A percentile compares a stretch with the other conserved stretches of the same genome.
phyloP scores from a whole-genome alignment of 495 filamentous ascomycete species.

The Penicillium chermesinum region DNA sequence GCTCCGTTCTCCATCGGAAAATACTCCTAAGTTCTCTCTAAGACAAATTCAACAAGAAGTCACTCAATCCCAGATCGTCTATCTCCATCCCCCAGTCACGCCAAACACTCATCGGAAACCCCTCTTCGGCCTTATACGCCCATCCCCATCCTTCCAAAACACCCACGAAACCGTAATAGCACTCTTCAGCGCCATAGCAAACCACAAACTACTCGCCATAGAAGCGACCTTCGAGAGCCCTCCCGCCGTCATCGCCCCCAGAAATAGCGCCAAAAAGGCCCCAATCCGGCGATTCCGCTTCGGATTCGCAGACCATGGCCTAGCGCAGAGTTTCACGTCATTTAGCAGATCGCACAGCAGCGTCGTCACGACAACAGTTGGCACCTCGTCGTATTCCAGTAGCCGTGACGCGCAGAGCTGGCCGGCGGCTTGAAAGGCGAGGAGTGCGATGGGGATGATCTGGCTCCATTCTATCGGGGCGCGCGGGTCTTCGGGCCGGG shows the following conservation, averaged over 20 bases:
- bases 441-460: constrained; percentile 46
- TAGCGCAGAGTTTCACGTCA: constrained; percentile 24
- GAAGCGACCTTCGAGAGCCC: constrained; percentile 25
- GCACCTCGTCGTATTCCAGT: constrained; percentile 61
- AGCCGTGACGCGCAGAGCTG: constrained; percentile 59
- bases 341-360: constrained; percentile 57
- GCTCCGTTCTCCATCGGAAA: no score
- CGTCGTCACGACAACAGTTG: constrained; percentile 64
- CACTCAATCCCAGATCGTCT: no score
- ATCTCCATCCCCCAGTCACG: neutral
- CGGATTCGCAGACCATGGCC: constrained; percentile 22
- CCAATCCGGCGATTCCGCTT: constrained; percentile 32
- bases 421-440: constrained; percentile 65
- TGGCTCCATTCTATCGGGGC: constrained; percentile 36
- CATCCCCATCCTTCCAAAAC: constrained; percentile 21
- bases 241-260: constrained; percentile 37
- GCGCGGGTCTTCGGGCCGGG: constrained; percentile 29
- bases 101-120: neutral
- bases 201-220: constrained; percentile 34
- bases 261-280: constrained; percentile 30
- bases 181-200: constrained; percentile 34
- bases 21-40: no score
- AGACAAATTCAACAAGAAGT: neutral
- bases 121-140: neutral
- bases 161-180: constrained; percentile 27